A percentile compares a stretch with the other conserved stretches of the same genome.
phyloP scores from a whole-genome alignment of 768 basidiomycete genomes.

The Mrakia hoshinonis region DNA sequence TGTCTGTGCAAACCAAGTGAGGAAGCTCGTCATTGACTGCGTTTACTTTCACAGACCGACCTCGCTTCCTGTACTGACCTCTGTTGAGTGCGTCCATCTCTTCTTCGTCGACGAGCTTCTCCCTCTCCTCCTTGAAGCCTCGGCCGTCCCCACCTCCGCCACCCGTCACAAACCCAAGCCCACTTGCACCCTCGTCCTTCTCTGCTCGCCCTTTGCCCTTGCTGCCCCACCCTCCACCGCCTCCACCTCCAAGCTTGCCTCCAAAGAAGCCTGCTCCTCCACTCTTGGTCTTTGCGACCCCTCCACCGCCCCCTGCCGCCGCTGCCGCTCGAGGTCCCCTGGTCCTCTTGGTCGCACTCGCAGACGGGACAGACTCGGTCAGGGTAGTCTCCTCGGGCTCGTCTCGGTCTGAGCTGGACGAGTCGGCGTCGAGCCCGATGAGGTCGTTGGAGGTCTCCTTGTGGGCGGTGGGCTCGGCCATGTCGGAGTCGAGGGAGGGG shows the following conservation, averaged over 20 bases:
- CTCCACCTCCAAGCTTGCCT: not conserved
- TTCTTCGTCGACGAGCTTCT: slow-evolving; percentile 8
- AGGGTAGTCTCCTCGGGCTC: too few relatives aligned
- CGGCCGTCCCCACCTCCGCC: not conserved
- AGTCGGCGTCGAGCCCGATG: not conserved
- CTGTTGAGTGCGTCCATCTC: not conserved
- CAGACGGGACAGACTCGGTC: too few relatives aligned
- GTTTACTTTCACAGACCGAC: not conserved
- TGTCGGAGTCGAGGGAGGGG: not conserved
- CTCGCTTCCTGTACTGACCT: not conserved
- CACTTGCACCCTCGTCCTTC: not conserved
- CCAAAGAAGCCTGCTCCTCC: too few relatives aligned
- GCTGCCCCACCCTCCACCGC: not conserved
- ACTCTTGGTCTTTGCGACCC: not conserved
- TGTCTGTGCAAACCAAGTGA: not conserved
- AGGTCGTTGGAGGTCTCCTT: not conserved
- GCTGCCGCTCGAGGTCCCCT: too few relatives aligned
- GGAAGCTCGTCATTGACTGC: not conserved
- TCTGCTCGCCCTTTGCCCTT: not conserved
- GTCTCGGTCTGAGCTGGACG: not conserved
- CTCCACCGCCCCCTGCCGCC: too few relatives aligned
- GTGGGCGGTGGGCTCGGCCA: not conserved
- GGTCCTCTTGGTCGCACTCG: too few relatives aligned
- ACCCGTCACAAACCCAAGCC: not conserved
- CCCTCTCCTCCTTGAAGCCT: not conserved